Evolutionary conservation across 495 filamentous ascomycete genomes (phyloP), one percentile per base, ranked within the genome.

Genomic region (Chaetomidium leptoderma): DNA sequence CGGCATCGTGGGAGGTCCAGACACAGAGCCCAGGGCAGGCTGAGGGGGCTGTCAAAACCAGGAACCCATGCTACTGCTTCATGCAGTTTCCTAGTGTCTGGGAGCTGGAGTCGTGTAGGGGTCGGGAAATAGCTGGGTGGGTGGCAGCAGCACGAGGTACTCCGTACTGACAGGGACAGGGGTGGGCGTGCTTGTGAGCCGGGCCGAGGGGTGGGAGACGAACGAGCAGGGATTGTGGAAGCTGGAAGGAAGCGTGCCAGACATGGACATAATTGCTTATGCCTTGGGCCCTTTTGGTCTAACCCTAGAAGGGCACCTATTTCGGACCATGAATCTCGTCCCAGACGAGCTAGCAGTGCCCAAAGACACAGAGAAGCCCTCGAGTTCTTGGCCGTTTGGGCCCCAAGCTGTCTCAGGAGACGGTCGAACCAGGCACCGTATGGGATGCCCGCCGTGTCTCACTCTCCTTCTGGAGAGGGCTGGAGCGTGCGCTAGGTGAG

Each of bases 51-150:
- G 56, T 59, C 60, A 49, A 49, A 55, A 53, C 65, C 63, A 36
- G 65, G 65, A 53, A 63, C 60, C 65, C 65, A 61, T 65, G 65
- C 47, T 54, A 10, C 14, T 32, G 16, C 54, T 43, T 57, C 62
- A 63, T 67, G 60, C 59, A 67, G 39, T 17, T 44, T 35, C 32
- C 33, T 44, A 32, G 50, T 35, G 44, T 40, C 37, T 48, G 49
- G 23, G 46, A 36, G 11, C 48, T 32, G 40, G 36, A 21, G 36
- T 30, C n/a, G 30, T 52, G 52, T 55, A 55, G 57, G 64, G 62
- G 64, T 56, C 57, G 62, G 57, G 54, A 65, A 62, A 55, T 61
- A 62, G n/a, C n/a, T n/a, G n/a, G n/a, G n/a, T 17, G 45, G 32
- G 6, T 53, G 27, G 36, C n/a, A n/a, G 40, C 29, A 55, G 53